Percentiles rank a stretch among this genome's conserved stretches.
Evolutionary conservation across 176 grass and related monocot species (phyloP).

Genomic region (Aegilops umbellulata): DNA sequence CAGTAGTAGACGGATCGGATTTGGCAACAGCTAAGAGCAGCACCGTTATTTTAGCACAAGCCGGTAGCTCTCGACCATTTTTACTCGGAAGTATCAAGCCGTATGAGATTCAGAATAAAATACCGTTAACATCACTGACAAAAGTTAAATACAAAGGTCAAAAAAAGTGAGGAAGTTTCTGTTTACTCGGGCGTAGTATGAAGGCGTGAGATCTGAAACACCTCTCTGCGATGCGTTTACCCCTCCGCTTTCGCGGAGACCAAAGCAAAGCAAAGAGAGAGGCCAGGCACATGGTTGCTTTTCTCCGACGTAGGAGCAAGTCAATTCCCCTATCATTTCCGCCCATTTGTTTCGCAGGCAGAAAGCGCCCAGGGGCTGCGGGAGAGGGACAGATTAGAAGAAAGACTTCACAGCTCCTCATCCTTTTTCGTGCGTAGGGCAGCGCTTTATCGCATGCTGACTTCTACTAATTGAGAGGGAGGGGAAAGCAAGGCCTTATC

Average conservation of each 20-base stretch:
- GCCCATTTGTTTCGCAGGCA: slow-evolving; percentile 28
- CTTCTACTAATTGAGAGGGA: slow-evolving; percentile 24
- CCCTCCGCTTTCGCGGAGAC: slow-evolving; percentile 31
- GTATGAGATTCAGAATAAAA: background rate
- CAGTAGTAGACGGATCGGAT: background rate
- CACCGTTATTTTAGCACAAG: too few species aligned
- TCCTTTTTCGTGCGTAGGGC: slow-evolving; percentile 27
- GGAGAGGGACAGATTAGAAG: slow-evolving; percentile 41
- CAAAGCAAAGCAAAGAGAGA: slow-evolving; percentile 32
- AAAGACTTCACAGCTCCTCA: background rate
- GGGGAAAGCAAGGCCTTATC: background rate
- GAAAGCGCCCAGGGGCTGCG: slow-evolving; percentile 26
- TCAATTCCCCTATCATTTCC: slow-evolving; percentile 47
- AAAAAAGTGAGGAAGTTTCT: slow-evolving; percentile 40
- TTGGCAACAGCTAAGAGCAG: too few species aligned
- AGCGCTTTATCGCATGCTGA: slow-evolving; percentile 25
- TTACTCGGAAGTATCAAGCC: background rate
- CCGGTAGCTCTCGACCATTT: background rate
- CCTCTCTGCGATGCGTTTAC: slow-evolving; percentile 24
- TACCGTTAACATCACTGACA: background rate
- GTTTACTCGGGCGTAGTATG: background rate
- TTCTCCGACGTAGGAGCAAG: slow-evolving; percentile 35
- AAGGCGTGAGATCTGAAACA: slow-evolving; percentile 26
- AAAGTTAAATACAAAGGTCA: background rate
- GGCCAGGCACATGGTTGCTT: slow-evolving; percentile 26